Evolutionary conservation across 1,284 basidiomycete species (phyloP).

Genomic region (Termitomyces sp.): DNA sequence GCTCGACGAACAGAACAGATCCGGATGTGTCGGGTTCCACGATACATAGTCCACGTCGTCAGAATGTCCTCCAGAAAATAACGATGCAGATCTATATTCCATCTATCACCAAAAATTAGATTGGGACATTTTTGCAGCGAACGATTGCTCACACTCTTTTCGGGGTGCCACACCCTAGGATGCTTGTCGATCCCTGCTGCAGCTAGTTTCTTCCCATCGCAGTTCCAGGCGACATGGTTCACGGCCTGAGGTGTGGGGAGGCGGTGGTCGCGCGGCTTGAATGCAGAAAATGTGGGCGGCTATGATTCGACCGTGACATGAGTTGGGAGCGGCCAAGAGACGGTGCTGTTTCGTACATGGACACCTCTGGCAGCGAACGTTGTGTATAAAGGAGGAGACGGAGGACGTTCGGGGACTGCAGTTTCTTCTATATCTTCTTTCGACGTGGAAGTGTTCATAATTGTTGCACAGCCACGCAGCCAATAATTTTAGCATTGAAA

Average conservation of each 20-base stretch:
- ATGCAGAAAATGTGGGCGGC: slow-evolving; percentile 72
- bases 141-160: slow-evolving; percentile 56
- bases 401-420: slow-evolving; percentile 59
- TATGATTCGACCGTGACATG: slow-evolving; percentile 26
- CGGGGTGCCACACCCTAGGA: slow-evolving; percentile 70
- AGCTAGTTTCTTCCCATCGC: slow-evolving; percentile 72
- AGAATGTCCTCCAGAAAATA: slow-evolving; percentile 62
- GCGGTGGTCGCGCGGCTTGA: slow-evolving; percentile 70
- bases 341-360: slow-evolving; percentile 50
- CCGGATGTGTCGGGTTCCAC: slow-evolving; percentile 79
- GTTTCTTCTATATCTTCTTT: slow-evolving; percentile 56
- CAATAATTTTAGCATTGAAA: too few species aligned
- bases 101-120: slow-evolving; percentile 39
- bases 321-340: slow-evolving; percentile 21
- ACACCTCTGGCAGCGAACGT: slow-evolving; percentile 64
- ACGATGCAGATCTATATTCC: slow-evolving; percentile 57
- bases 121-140: neutral
- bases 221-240: slow-evolving; percentile 76
- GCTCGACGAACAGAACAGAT: slow-evolving; percentile 72
- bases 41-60: slow-evolving; percentile 73
- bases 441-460: slow-evolving; percentile 22
- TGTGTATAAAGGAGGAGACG: slow-evolving; percentile 66
- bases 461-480: slow-evolving; percentile 13
- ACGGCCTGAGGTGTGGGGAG: slow-evolving; percentile 58
- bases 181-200: slow-evolving; percentile 73